phyloP scores from a whole-genome alignment of 371 early-diverging fungal species.

The Lichtheimia ornata region DNA sequence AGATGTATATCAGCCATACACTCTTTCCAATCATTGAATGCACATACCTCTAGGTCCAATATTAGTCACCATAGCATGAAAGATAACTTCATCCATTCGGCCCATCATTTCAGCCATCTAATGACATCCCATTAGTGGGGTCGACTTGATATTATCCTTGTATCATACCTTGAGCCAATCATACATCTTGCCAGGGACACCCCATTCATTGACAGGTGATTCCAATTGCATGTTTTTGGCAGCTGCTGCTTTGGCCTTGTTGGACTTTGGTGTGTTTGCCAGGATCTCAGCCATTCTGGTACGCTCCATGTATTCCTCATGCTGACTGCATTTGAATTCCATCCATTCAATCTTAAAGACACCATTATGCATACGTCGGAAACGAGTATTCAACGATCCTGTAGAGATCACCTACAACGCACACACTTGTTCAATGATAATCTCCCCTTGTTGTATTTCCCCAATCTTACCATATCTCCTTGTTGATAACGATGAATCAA shows the following conservation, averaged over 20 bases:
- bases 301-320: conserved; percentile 7
- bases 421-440: not conserved
- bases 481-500: conserved; percentile 11
- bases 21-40: not conserved
- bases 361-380: conserved; percentile 5
- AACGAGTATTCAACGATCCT: not conserved
- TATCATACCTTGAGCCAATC: conserved; percentile 3
- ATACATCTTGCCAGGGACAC: conserved; percentile 7
- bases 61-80: conserved; percentile 2
- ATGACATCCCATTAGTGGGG: not conserved
- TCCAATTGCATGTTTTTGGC: conserved; percentile 2
- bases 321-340: conserved; percentile 6
- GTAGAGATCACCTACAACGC: not conserved
- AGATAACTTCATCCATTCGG: conserved; percentile 7
- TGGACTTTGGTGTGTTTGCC: not conserved
- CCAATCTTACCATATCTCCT: conserved; percentile 11
- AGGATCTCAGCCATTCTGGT: conserved; percentile 4
- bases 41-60: conserved; percentile 5
- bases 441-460: not conserved
- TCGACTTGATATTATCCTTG: not conserved
- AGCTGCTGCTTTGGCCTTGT: conserved; percentile 3
- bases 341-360: conserved; percentile 7
- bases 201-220: conserved; percentile 13
- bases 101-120: conserved; percentile 8
- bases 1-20: not conserved